Percentiles rank a stretch among this genome's conserved stretches.
These are phyloP conservation scores for Pharnaceum exiguum DNA, from an alignment of 148 eudicot species.

Conservation along the genomic window DNA sequence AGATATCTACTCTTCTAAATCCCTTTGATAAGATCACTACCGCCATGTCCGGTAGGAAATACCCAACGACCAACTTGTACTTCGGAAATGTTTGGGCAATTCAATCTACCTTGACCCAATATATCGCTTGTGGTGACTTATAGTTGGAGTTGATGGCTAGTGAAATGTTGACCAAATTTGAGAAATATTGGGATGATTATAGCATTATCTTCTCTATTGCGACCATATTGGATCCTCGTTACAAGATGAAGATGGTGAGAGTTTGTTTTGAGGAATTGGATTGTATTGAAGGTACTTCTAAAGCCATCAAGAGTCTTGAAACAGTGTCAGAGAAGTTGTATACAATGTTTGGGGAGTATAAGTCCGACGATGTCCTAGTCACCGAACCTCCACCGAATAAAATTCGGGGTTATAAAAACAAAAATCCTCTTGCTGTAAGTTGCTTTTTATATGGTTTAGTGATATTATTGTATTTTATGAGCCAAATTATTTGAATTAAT, in stretches of 20 bases:
- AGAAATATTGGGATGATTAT: background rate
- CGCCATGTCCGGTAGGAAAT: background rate
- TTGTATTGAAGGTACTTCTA: background rate
- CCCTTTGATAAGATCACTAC: background rate
- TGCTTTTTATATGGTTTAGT: too few species aligned
- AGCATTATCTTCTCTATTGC: background rate
- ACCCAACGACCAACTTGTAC: background rate
- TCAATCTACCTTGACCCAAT: background rate
- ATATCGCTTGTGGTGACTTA: too few species aligned
- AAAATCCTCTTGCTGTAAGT: too few species aligned
- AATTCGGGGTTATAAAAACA: too few species aligned
- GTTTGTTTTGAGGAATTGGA: slow-evolving; percentile 7
- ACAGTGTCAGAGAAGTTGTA: too few species aligned
- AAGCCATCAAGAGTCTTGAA: background rate
- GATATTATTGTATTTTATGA: too few species aligned
- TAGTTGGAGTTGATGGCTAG: too few species aligned
- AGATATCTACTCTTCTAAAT: background rate
- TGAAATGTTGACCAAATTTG: background rate
- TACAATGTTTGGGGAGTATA: too few species aligned
- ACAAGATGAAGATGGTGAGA: background rate
- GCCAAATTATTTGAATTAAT: too few species aligned
- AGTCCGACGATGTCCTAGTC: too few species aligned
- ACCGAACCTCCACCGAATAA: too few species aligned
- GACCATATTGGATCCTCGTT: slow-evolving; percentile 1
- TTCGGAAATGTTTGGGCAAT: background rate